Evolutionary conservation across 352 stramenopile species (phyloP), one percentile per base, ranked within the genome.

Genomic region (Elongisporangium senticosum): DNA sequence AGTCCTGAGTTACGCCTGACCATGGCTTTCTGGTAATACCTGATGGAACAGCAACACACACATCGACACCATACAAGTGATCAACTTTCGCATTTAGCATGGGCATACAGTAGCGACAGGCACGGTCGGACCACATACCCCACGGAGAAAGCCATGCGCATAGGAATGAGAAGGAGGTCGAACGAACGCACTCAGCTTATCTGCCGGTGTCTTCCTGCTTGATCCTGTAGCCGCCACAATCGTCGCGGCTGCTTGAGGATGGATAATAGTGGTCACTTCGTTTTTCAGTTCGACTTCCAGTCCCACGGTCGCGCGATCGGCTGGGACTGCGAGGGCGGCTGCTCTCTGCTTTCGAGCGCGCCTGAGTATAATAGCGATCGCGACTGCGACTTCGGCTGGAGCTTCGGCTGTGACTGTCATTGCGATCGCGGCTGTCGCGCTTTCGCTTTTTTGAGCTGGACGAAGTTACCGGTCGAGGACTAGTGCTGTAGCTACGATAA

Each of bases 281-380:
- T 24, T 64, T 40, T 56, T 56, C 33, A 55, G 47, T 8, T 64
- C 51, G 6, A 40, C 43, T 19, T 48, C 50, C 8, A 21, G 14
- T 17, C 24, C 26, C 50, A 22, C 54, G 50, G 50, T 64, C 62
- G 24, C 65, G 65, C 4, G 67, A 62, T 67, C 68, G 65, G 48
- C 73, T 82, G 24, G 67, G 53, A 48, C 74, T 84, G 58, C 70
- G 69, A 49, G 68, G 80, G n/a, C 63, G 79, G 39, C 65, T 85
- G 37, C 68, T 24, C 58, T 71, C 59, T 68, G 69, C 51, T 74
- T 81, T 21, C 71, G 72, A 52, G n/a, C 37, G 37, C 40, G 59
- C 57, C 39, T 55, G 19, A 8, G 47, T 37, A 24, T 33, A 40
- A 21, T 68, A 58, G n/a, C 62, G 65, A 51, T 58, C 69, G 6